Evolutionary conservation across 805 yeast species (phyloP).

Genomic region (Myxozyma melibiosi): DNA sequence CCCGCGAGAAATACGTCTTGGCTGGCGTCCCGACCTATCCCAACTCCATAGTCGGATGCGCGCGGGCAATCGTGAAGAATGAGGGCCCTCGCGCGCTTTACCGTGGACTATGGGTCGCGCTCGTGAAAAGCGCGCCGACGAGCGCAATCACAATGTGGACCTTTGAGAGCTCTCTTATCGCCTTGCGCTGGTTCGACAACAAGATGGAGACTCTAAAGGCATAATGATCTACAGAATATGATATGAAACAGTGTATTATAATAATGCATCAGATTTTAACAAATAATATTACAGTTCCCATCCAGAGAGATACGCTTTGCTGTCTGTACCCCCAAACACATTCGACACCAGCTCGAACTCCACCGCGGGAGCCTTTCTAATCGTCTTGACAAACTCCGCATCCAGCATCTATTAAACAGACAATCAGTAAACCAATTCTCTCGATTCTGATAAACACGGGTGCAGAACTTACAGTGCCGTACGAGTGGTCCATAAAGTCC

Average conservation of each 20-base stretch:
- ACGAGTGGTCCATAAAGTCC: slow-evolving; percentile 92
- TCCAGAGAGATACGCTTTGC: slow-evolving; percentile 39
- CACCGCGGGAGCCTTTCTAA: slow-evolving; percentile 57
- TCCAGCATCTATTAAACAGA: slow-evolving; percentile 53
- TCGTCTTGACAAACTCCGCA: slow-evolving; percentile 48
- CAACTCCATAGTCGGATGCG: slow-evolving; percentile 41
- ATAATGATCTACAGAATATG: not conserved
- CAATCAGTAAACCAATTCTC: too few relatives aligned
- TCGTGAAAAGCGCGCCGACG: slow-evolving; percentile 75
- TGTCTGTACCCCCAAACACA: slow-evolving; percentile 42
- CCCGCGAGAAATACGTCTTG: slow-evolving; percentile 22
- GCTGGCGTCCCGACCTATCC: slow-evolving; percentile 25
- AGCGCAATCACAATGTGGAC: slow-evolving; percentile 64
- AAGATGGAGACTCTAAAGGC: slow-evolving; percentile 1
- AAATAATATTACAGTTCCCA: slow-evolving; percentile 11
- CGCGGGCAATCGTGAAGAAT: slow-evolving; percentile 46
- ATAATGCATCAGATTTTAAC: not conserved
- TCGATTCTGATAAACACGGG: too few relatives aligned
- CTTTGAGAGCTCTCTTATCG: slow-evolving; percentile 51
- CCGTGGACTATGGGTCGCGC: slow-evolving; percentile 69
- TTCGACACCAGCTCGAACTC: slow-evolving; percentile 59
- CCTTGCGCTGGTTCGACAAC: slow-evolving; percentile 33
- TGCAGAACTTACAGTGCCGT: slow-evolving; percentile 52
- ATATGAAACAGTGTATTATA: not conserved
- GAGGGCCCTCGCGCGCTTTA: slow-evolving; percentile 75